These are phyloP conservation scores for Yamadazyma membranifaciens DNA, from an alignment of 1,139 yeast genomes.

Conservation along the genomic window DNA sequence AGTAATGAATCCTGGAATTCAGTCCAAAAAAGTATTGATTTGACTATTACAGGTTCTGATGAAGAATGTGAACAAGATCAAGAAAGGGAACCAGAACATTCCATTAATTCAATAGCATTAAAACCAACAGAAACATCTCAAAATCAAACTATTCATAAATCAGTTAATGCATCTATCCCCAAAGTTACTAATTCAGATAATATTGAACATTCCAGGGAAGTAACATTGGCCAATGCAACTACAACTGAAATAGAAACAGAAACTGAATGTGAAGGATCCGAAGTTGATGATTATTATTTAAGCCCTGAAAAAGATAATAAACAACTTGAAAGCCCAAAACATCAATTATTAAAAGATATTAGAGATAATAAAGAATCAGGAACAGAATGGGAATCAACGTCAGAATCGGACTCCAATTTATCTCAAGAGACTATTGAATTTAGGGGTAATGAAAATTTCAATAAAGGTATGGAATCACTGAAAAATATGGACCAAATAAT, in stretches of 20 bases:
- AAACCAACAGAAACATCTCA: neutral
- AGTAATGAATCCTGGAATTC: constrained; percentile 33
- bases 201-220: constrained; percentile 5
- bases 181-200: neutral
- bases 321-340: neutral
- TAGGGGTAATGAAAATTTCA: too few species aligned
- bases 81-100: constrained; percentile 2
- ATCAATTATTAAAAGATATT: neutral
- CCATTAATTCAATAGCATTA: neutral
- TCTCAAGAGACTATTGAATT: constrained; percentile 13
- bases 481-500: neutral
- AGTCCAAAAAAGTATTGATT: constrained; percentile 33
- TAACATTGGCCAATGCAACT: constrained; percentile 8
- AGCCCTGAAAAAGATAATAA: neutral
- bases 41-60: constrained; percentile 18
- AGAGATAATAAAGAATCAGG: neutral
- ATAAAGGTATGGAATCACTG: neutral
- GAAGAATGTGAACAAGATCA: constrained; percentile 7
- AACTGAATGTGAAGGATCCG: constrained; percentile 2
- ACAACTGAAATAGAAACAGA: constrained; percentile 8
- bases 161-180: neutral
- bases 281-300: neutral
- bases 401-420: constrained; percentile 1
- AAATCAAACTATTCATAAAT: constrained; percentile 1
- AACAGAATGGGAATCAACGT: neutral